Evolutionary conservation across 768 basidiomycete species (phyloP), one percentile per base, ranked within the genome.

Genomic region (Tricholoma sp.): DNA sequence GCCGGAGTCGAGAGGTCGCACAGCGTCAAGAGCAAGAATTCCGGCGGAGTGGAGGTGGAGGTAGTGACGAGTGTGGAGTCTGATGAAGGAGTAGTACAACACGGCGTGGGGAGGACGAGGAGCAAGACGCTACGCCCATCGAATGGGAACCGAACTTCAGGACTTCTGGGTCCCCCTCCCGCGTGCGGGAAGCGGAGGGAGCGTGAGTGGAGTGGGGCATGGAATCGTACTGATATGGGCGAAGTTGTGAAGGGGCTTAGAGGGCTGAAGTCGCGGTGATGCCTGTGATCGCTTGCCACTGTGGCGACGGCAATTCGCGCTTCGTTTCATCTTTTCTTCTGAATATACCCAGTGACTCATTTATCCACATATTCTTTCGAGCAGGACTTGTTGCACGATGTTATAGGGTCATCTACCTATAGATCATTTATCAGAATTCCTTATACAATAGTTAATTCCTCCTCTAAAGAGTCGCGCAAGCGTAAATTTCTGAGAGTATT

Each of bases 171-270:
- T 10, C 3, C 29, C 16, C 27, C 29, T 14, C 47, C n/a, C 2
- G 47, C 18, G 47, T 31, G n/a, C 10, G 47, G 47, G n/a, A 50
- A 49, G 32, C 24, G 53, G 52, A 66, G 59, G 54, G 64, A 61
- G 39, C 63, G 58, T 37, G 64, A 61, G 18, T 68, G 67, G 67
- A 65, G 64, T 31, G 67, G 67, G 24, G 67, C 66, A 55, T 68
- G 67, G 67, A 68, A 66, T 54, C 61, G 65, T 46, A 63, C 57
- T 58, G 64, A 68, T 52, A 63, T 65, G 59, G 57, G 61, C 34
- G 61, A 64, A 55, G 56, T 59, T 46, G 54, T 55, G n/a, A 57
- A 50, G 31, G 59, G 24, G 6, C 43, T 63, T 18, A 52, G 61
- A 19, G 58, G 34, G 18, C 50, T 61, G 55, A 61, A 58, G 34